These are phyloP conservation scores for Oryza punctata DNA, from an alignment of 176 grass and related monocot species.

Conservation along the genomic window DNA sequence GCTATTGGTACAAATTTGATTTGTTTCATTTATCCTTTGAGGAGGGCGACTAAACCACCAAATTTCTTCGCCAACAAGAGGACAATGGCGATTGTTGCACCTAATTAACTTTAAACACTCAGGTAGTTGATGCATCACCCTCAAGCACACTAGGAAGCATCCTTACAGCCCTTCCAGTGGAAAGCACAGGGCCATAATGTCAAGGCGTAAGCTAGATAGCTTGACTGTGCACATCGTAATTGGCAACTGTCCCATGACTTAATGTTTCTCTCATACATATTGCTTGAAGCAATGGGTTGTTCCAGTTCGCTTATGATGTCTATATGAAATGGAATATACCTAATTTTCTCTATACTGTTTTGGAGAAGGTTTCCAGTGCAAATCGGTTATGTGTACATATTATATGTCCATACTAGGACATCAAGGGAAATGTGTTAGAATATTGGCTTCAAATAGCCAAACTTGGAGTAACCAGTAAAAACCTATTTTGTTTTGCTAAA, in stretches of 20 bases:
- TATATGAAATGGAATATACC: not conserved
- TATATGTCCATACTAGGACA: no score
- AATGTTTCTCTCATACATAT: not conserved
- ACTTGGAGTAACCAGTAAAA: not conserved
- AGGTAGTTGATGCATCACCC: not conserved
- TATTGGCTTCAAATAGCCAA: not conserved
- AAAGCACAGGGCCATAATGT: not conserved
- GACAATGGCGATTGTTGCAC: not conserved
- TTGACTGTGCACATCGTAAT: no score
- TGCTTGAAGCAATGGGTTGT: not conserved
- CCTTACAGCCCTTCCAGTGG: not conserved
- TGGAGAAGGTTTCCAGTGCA: no score
- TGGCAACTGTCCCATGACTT: no score
- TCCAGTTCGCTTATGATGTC: not conserved
- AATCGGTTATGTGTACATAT: no score
- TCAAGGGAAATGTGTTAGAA: no score
- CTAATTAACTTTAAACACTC: no score
- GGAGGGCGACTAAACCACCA: conserved; percentile 64
- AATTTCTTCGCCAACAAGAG: not conserved
- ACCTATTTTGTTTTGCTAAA: not conserved
- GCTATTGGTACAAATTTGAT: not conserved
- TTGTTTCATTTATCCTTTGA: conserved; percentile 28
- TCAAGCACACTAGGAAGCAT: not conserved
- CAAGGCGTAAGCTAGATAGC: no score
- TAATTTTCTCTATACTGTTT: not conserved